Evolutionary conservation across 495 filamentous ascomycete genomes (phyloP).

Genomic region (Saxophila tyrrhenica): DNA sequence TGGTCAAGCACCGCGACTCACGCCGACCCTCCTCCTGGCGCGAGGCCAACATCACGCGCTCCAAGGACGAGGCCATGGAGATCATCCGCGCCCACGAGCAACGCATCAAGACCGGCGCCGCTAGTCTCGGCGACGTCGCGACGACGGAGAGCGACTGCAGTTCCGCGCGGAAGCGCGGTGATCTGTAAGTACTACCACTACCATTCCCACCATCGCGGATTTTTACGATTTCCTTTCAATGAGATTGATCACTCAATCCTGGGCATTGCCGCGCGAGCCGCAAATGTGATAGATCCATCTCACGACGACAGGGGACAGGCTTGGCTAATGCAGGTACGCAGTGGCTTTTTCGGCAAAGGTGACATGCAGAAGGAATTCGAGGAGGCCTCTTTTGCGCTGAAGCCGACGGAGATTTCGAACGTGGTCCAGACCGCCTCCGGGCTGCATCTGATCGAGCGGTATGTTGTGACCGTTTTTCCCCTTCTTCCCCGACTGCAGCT

Average conservation of each 20-base stretch:
- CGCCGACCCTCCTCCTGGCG: conserved; percentile 85
- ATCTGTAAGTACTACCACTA: conserved; percentile 48
- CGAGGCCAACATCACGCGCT: conserved; percentile 73
- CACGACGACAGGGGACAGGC: not conserved
- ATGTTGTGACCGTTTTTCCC: no score
- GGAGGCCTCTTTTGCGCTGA: conserved; percentile 78
- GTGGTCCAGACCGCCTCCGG: conserved; percentile 90
- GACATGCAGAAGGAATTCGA: conserved; percentile 99
- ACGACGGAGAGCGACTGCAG: conserved; percentile 86
- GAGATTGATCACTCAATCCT: no score
- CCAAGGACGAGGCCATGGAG: conserved; percentile 71
- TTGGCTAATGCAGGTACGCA: conserved; percentile 24
- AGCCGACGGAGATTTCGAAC: conserved; percentile 71
- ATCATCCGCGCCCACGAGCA: conserved; percentile 64
- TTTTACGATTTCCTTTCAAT: no score
- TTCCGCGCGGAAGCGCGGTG: conserved; percentile 84
- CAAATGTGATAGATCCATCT: not conserved
- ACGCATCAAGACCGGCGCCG: conserved; percentile 57
- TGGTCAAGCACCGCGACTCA: conserved; percentile 85
- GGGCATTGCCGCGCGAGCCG: not conserved
- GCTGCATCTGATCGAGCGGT: conserved; percentile 93
- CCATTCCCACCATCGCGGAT: not conserved
- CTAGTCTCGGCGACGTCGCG: conserved; percentile 66
- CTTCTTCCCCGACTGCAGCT: no score
- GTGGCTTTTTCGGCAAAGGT: conserved; percentile 79